phyloP scores from a whole-genome alignment of 352 stramenopile genomes.

The Plasmopara viticola region DNA sequence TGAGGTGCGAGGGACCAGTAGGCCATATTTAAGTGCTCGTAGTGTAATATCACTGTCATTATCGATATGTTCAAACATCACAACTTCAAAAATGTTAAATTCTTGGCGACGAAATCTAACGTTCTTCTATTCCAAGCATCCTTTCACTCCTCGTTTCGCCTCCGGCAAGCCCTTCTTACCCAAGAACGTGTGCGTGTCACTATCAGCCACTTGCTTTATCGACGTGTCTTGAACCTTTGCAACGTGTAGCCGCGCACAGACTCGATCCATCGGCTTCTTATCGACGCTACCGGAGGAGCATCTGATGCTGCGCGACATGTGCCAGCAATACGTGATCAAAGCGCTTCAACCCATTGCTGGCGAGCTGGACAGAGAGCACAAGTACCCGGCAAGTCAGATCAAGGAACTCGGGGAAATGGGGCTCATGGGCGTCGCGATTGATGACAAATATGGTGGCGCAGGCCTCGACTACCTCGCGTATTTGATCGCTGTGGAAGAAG shows the following conservation, averaged over 20 bases:
- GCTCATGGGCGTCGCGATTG: constrained; percentile 93
- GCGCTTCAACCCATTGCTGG: constrained; percentile 88
- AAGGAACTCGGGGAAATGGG: constrained; percentile 90
- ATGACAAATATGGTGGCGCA: constrained; percentile 83
- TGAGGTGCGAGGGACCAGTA: too few species aligned
- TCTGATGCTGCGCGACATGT: constrained; percentile 96
- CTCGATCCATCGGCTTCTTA: constrained; percentile 51
- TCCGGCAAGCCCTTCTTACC: too few species aligned
- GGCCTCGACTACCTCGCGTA: constrained; percentile 95
- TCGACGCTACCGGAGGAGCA: constrained; percentile 91
- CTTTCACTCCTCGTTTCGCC: too few species aligned
- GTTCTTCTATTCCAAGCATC: too few species aligned
- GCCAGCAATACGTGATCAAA: constrained; percentile 92
- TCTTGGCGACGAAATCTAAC: too few species aligned
- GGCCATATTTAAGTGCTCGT: too few species aligned
- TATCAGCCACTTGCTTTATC: constrained; percentile 1
- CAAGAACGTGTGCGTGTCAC: constrained; percentile 22
- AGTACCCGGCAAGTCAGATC: constrained; percentile 76
- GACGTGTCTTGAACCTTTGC: constrained; percentile 3
- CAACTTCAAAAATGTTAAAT: too few species aligned
- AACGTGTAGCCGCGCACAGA: constrained; percentile 16
- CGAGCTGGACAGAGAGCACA: constrained; percentile 86
- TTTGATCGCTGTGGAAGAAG: constrained; percentile 98
- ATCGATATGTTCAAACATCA: too few species aligned
- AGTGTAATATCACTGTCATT: too few species aligned